Base-by-base conservation (phyloP, 2,329 filamentous ascomycete species). In the Byssothecium circinans region DNA sequence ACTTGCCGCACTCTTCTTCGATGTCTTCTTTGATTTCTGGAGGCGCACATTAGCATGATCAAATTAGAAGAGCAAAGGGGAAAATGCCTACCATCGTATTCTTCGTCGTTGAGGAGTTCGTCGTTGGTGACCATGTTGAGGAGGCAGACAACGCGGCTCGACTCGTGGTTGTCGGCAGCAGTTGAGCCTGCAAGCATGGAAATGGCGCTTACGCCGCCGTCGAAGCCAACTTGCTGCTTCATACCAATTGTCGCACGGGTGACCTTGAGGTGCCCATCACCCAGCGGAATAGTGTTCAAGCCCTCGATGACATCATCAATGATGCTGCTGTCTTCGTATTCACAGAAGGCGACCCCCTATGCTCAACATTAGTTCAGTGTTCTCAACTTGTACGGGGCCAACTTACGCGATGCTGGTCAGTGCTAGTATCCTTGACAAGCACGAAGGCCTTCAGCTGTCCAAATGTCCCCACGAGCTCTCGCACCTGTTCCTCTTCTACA, bases 91-190 rank as follows among this genome's bases (percentile, higher is more conserved):
- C 92, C 92, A 74, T 96, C 89, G 65, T 96, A 97, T 65, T 99
- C 94, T 29, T 97, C 91, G 42, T 85, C 86, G 67, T 97, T 91
- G 74, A 96, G 84, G 19, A 99, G 78, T 73, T 99, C 94, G 62
- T 99, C 94, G 0, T 91, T 81, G 0, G 94, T 99, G 29, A 99
- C 92, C 94, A 99, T 99, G 77, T 99, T 99, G 65, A 99, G 82
- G 52, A 99, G 78, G 74, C 96, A 92, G 51, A 99, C 71, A 14
- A 99, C 92, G 46, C 89, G 83, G 56, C 88, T 88, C 50, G 86
- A 84, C 59, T 95, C 91, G 27, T 88, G 78, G 27, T 60, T 53
- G 50, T 91, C 88, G 46, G 81, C 81, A 30, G 88, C 87, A 2
- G 86, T 89, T 17, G 94, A 95, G 48, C 92, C 91, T 30, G 94